Evolutionary conservation across 164 flowering plant genomes (phyloP), one percentile per base, ranked within the genome.

Genomic region (Piper longum): DNA sequence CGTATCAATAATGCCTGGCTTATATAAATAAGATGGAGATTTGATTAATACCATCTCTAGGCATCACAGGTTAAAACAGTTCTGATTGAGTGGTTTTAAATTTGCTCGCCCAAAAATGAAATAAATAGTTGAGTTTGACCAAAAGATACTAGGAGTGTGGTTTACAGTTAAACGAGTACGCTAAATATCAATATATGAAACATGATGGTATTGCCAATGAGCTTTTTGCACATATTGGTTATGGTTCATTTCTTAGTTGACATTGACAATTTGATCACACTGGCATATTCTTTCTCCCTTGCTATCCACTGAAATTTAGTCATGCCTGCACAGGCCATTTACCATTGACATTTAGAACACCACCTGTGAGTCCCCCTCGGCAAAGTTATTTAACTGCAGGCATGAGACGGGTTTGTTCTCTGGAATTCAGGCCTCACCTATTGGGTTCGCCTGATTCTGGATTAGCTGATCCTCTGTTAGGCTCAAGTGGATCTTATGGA

Each of bases 341-440:
- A 70, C 90, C 97, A 43, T 65, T 88, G 72, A 82, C 91, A 61
- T 93, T 93, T 74, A 82, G 97, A 79, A 93, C 97, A 67, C 99
- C 99, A 68, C 99, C 99, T 61, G 99, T 93, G 48, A 93, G 99
- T 68, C 99, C 99, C 62, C 99, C 99, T 60, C 77, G 86, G 56
- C 81, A 75, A 61, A 85, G 72, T 78, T 84, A 78, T 69, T 68
- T 88, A 66, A 74, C 87, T 7, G 41, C 67, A 4, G 88, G 96
- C 75, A 85, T 93, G 78, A 79, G 98, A 18, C 89, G 99, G 76
- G 97, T 88, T 62, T 86, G 74, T 60, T 93, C 97, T 57, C 72
- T 90, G 60, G 99, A 93, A 76, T 93, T 93, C 74, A 81, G 90
- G 74, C 96, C 97, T 19, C 88, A 85, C 71, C 66, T 79, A 60